Base-by-base conservation (phyloP, 371 early-diverging fungal species). In the Parasitella parasitica region DNA sequence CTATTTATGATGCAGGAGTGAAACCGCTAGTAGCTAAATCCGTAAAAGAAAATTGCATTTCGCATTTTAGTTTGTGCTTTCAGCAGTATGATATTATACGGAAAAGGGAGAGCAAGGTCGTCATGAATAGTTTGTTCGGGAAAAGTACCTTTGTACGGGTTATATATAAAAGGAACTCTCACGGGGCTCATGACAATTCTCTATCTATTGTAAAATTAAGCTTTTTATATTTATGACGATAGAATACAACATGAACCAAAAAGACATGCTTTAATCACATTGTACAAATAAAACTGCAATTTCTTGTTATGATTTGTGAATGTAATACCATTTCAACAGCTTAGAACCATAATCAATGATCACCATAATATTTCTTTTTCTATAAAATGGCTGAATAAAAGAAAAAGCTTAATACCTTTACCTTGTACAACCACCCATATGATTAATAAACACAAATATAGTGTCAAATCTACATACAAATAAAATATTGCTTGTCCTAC, bases 211-310 rank as follows among this genome's bases (percentile, higher is more conserved):
- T 52, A 28, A 52, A 16, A 32, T 5, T 26, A 52, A 28, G 34
- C 20, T 52, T 34, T 43, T 20, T 43, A 9, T 43, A 20, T 43
- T 18, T 41, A 38, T 38, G 41, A 41, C 41, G 41, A 41, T 41
- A 41, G 20, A 41, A 41, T 18, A 41, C 41, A 41, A 41, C 41
- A 41, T 18, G 3, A 13, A 36, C 4, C 18, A 20, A 46, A 22
- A 8, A 26, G 24, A 27, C n/a, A n/a, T 51, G 15, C 11, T 52
- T 34, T 18, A 52, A 35, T 57, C 57, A 57, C 57, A 34, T 32
- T 28, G 16, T 57, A 57, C 35, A 46, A 57, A 57, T 46, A 15
- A 30, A 57, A 48, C 30, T 46, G n/a, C 57, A 57, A 46, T 57
- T 43, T 18, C 57, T 41, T 41, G n/a, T 56, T 56, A 20, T 35